phyloP scores from a whole-genome alignment of 352 stramenopile species.

The Globisporangium camurandrum region DNA sequence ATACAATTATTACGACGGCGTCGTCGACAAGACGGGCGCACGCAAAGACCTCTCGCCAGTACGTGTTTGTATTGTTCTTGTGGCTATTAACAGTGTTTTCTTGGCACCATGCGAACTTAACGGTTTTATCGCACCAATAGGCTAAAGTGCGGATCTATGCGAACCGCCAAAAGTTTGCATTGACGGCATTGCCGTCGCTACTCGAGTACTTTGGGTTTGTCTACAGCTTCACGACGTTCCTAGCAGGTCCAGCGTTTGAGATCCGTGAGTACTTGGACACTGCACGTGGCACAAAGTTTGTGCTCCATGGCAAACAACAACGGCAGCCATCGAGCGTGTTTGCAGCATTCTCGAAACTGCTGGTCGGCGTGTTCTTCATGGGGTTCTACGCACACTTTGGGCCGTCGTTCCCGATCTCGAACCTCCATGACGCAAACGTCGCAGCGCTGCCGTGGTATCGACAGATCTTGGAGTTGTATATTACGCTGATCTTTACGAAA shows the following conservation, averaged over 20 bases:
- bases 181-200: constrained; percentile 80
- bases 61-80: too few relatives aligned
- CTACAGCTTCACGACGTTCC: constrained; percentile 94
- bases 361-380: constrained; percentile 47
- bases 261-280: constrained; percentile 90
- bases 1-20: constrained; percentile 95
- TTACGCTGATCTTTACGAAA: too few relatives aligned
- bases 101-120: too few relatives aligned
- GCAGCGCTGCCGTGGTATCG: constrained; percentile 55
- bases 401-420: constrained; percentile 51
- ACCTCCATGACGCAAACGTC: constrained; percentile 36
- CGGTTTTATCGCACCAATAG: too few relatives aligned
- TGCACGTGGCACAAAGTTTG: constrained; percentile 41
- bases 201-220: constrained; percentile 96
- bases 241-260: constrained; percentile 94
- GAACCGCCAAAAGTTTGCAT: too few relatives aligned
- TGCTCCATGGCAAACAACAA: constrained; percentile 25
- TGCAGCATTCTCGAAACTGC: constrained; percentile 45
- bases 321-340: constrained; percentile 21
- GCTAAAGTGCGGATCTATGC: too few relatives aligned
- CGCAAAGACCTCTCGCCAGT: too few relatives aligned
- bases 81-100: too few relatives aligned
- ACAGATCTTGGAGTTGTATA: constrained; percentile 81
- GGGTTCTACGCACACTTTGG: constrained; percentile 33
- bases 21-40: too few relatives aligned